Conservation (phyloP, 345 rosid species). For the Eucalyptus caleyi region DNA sequence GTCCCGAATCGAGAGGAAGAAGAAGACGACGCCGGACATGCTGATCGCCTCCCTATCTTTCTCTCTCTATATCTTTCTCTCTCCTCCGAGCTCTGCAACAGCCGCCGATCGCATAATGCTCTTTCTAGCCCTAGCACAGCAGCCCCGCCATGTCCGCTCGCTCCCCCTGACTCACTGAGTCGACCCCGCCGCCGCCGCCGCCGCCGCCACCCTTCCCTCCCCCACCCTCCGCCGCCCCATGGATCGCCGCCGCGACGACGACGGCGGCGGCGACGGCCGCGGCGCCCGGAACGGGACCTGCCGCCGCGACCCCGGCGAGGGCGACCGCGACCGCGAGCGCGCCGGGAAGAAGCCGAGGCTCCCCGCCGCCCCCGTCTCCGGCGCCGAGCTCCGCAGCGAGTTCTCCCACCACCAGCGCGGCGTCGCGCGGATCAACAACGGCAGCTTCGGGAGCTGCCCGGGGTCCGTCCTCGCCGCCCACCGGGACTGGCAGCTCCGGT, state of each 20-base stretch:
- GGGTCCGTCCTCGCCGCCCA: slow-evolving; percentile 53
- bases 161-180: neutral
- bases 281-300: neutral
- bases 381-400: slow-evolving; percentile 44
- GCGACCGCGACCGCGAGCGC: neutral
- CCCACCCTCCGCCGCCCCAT: neutral
- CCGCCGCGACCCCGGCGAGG: neutral
- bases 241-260: neutral
- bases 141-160: neutral
- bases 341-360: neutral
- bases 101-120: neutral
- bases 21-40: neutral
- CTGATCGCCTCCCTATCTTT: neutral
- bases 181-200: neutral
- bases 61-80: neutral
- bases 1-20: neutral
- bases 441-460: slow-evolving; percentile 87
- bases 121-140: neutral
- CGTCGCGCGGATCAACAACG: slow-evolving; percentile 78
- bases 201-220: neutral
- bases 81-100: neutral
- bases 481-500: slow-evolving; percentile 48
- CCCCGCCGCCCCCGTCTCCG: slow-evolving; percentile 1
- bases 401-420: slow-evolving; percentile 69
- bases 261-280: neutral